Conservation (phyloP, 2,329 filamentous ascomycete genomes). For the Phoma sp. region DNA sequence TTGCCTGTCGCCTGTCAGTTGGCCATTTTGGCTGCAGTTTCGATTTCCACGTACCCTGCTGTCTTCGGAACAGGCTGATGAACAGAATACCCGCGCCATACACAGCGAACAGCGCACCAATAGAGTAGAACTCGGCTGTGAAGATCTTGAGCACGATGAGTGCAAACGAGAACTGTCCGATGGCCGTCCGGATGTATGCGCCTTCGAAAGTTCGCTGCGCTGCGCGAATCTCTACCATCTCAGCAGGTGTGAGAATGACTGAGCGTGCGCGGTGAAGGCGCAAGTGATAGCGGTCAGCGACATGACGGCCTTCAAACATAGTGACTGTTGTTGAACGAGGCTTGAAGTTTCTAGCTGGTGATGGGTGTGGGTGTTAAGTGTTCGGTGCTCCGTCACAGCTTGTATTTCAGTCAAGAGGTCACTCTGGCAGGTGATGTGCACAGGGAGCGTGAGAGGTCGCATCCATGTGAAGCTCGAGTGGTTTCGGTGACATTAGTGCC, state of each 20-base stretch:
- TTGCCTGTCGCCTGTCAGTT: slow-evolving; percentile 62
- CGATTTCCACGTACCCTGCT: slow-evolving; percentile 64
- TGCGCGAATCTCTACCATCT: slow-evolving; percentile 93
- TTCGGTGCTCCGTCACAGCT: neutral
- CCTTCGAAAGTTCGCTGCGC: slow-evolving; percentile 97
- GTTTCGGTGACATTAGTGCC: slow-evolving; percentile 12
- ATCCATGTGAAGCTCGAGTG: slow-evolving; percentile 6
- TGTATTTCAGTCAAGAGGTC: slow-evolving; percentile 5
- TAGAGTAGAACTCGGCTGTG: slow-evolving; percentile 93
- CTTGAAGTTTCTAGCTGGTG: neutral
- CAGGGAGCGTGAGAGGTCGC: neutral
- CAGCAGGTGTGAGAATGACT: slow-evolving; percentile 79
- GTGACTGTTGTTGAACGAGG: neutral
- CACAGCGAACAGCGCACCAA: slow-evolving; percentile 92
- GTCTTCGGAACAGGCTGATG: slow-evolving; percentile 83
- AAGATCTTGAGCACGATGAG: slow-evolving; percentile 97
- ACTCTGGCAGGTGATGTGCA: slow-evolving; percentile 2
- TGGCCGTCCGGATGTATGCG: slow-evolving; percentile 91
- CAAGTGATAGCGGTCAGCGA: slow-evolving; percentile 77
- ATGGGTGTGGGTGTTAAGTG: neutral
- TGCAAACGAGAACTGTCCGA: slow-evolving; percentile 94
- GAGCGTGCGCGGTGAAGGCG: slow-evolving; percentile 85
- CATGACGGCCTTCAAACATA: slow-evolving; percentile 60
- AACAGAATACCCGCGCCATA: slow-evolving; percentile 87
- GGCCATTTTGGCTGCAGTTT: neutral